A percentile compares a stretch with the other conserved stretches of the same genome.
phyloP scores from a whole-genome alignment of 1,139 yeast genomes.

The Kodamaea sp. region DNA sequence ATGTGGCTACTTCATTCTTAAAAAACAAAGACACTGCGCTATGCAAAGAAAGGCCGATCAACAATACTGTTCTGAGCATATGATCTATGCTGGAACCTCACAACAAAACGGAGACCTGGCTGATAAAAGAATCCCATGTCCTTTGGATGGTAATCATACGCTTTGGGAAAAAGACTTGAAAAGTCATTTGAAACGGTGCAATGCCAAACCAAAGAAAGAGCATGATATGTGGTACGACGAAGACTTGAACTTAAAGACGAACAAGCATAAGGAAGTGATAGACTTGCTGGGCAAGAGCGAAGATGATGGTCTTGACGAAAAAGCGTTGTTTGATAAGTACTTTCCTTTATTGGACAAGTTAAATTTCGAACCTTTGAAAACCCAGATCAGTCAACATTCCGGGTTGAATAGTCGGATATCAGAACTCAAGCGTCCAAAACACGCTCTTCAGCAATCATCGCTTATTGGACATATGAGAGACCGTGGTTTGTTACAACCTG shows the following conservation, averaged over 20 bases:
- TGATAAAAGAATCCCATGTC: conserved; percentile 63
- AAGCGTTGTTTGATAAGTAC: background rate
- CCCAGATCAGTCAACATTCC: conserved; percentile 22
- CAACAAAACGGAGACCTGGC: conserved; percentile 1
- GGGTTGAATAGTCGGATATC: conserved; percentile 41
- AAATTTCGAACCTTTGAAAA: conserved; percentile 19
- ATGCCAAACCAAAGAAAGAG: conserved; percentile 34
- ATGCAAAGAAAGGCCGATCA: conserved; percentile 56
- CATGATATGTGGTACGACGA: conserved; percentile 45
- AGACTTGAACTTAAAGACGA: conserved; percentile 36
- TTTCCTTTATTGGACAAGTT: conserved; percentile 14
- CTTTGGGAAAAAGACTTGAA: conserved; percentile 62
- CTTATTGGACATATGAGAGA: conserved; percentile 67
- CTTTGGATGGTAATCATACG: conserved; percentile 73
- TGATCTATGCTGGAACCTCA: conserved; percentile 19
- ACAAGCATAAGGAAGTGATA: background rate
- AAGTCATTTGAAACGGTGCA: conserved; percentile 65
- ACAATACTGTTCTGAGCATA: conserved; percentile 66
- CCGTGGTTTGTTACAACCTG: conserved; percentile 37
- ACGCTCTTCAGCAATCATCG: conserved; percentile 81
- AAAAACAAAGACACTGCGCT: conserved; percentile 57
- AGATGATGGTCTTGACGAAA: background rate
- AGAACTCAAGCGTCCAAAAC: conserved; percentile 63
- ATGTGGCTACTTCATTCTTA: conserved; percentile 50
- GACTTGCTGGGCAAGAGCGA: background rate